A percentile compares a stretch with the other conserved stretches of the same genome.
phyloP scores from a whole-genome alignment of 225 moss, liverwort and hornwort species.

The Neckera pumila region DNA sequence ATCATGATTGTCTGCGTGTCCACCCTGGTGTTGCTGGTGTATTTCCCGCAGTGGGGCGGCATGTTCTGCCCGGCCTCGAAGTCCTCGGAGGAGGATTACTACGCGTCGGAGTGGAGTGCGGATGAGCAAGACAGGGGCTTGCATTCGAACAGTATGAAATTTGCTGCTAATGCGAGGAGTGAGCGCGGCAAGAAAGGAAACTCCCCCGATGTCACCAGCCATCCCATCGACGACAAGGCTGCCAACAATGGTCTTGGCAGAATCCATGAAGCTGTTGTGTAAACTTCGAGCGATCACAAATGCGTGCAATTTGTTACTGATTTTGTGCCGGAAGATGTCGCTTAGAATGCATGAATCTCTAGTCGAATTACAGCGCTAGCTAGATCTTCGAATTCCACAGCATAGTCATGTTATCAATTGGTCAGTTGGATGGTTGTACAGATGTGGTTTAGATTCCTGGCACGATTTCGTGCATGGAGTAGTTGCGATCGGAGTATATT shows the following conservation, averaged over 20 bases:
- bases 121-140: conserved; percentile 46
- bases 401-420: neutral
- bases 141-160: conserved; percentile 50
- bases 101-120: conserved; percentile 59
- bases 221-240: neutral
- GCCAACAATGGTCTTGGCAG: neutral
- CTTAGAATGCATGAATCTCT: neutral
- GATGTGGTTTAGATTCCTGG: neutral
- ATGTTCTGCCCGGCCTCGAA: conserved; percentile 48
- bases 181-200: conserved; percentile 46
- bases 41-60: conserved; percentile 87
- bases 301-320: too few relatives aligned
- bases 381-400: neutral
- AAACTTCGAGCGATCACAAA: neutral
- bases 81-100: conserved; percentile 59
- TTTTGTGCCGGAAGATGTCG: neutral
- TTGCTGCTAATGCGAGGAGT: conserved; percentile 57
- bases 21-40: conserved; percentile 1
- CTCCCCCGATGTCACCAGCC: neutral
- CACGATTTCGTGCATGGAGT: neutral
- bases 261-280: neutral
- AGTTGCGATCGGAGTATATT: neutral
- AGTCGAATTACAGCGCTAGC: neutral
- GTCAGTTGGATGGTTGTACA: neutral
- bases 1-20: conserved; percentile 57